Conservation (phyloP, 2,329 filamentous ascomycete species). For the Aspergillus aculeatinus region DNA sequence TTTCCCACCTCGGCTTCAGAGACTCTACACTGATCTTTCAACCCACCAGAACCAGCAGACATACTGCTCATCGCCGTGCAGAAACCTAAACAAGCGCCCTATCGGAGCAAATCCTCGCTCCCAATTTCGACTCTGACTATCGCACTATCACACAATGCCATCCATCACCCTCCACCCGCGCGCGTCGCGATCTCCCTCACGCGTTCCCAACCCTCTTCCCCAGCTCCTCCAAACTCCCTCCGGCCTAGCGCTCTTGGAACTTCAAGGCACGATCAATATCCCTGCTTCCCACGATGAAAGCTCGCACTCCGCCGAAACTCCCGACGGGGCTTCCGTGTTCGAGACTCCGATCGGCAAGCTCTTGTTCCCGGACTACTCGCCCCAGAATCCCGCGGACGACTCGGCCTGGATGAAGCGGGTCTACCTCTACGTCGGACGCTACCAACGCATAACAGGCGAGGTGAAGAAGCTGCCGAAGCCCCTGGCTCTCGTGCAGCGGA, state of each 20-base stretch:
- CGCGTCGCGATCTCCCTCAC: constrained; percentile 1
- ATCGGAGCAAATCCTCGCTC: not conserved
- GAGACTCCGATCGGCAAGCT: constrained; percentile 67
- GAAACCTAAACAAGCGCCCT: too few relatives aligned
- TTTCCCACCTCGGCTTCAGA: not conserved
- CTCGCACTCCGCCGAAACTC: constrained; percentile 22
- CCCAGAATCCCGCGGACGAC: constrained; percentile 50
- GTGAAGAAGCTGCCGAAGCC: constrained; percentile 81
- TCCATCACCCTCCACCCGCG: constrained; percentile 41
- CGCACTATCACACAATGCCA: constrained; percentile 35
- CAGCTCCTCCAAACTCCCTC: constrained; percentile 82
- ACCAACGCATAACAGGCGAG: constrained; percentile 86
- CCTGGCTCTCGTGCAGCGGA: constrained; percentile 72
- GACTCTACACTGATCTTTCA: not conserved
- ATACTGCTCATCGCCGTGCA: not conserved
- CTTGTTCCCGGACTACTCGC: constrained; percentile 72
- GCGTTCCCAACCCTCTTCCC: constrained; percentile 63
- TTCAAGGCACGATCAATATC: constrained; percentile 87
- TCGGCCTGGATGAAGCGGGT: constrained; percentile 86
- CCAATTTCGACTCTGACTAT: not conserved
- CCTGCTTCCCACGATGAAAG: constrained; percentile 45
- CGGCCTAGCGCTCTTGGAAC: constrained; percentile 83
- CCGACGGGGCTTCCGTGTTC: constrained; percentile 19
- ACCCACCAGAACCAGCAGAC: not conserved
- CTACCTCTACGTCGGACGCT: constrained; percentile 81